Evolutionary conservation across 768 basidiomycete genomes (phyloP).

Genomic region (Asterophora lycoperdoides): DNA sequence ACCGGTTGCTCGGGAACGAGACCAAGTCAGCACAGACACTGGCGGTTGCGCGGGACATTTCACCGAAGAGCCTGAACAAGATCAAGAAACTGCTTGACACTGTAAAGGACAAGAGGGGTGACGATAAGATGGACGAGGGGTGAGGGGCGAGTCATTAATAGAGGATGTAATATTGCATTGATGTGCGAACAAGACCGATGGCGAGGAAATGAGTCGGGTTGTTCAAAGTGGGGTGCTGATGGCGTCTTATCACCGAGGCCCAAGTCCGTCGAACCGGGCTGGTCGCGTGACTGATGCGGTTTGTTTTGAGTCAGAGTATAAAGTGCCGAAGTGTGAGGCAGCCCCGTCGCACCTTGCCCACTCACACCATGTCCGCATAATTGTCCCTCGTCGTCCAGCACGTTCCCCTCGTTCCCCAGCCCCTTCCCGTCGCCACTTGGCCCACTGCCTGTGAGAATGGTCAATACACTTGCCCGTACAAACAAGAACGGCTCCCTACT

Average conservation of each 20-base stretch:
- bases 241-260: constrained; percentile 20
- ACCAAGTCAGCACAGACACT: constrained; percentile 80
- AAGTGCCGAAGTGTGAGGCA: constrained; percentile 14
- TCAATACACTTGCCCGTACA: constrained; percentile 76
- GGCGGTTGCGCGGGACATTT: constrained; percentile 87
- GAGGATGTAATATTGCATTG: neutral
- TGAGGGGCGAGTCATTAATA: constrained; percentile 31
- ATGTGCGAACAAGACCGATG: neutral
- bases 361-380: constrained; percentile 42
- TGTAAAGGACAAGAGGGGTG: constrained; percentile 53
- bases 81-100: constrained; percentile 76
- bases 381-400: constrained; percentile 22
- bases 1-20: constrained; percentile 75
- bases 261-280: constrained; percentile 8
- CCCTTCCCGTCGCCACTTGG: constrained; percentile 36
- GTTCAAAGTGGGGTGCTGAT: constrained; percentile 18
- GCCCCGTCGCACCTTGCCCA: constrained; percentile 17
- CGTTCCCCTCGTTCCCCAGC: constrained; percentile 22
- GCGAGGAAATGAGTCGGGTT: neutral
- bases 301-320: constrained; percentile 24
- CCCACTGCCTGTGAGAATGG: constrained; percentile 55
- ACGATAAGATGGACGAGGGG: constrained; percentile 75
- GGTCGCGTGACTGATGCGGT: constrained; percentile 17
- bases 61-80: constrained; percentile 85
- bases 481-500: constrained; percentile 84